phyloP scores from a whole-genome alignment of 768 basidiomycete genomes.

The Agrocybe praecox region DNA sequence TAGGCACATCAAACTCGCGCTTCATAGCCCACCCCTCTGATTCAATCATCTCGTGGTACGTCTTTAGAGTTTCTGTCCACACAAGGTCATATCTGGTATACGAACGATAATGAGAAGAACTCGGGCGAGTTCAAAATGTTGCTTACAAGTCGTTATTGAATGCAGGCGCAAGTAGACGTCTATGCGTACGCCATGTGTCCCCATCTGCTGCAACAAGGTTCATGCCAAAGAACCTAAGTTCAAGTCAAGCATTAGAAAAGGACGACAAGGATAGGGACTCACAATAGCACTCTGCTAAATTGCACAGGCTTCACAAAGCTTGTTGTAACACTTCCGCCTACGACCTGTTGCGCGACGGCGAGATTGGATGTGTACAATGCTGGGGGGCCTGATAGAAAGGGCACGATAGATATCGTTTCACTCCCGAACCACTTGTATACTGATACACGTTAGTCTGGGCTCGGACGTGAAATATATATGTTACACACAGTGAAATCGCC shows the following conservation, averaged over 20 bases:
- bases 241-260: not conserved
- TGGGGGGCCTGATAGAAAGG: conserved; percentile 38
- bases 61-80: conserved; percentile 38
- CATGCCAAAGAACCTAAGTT: conserved; percentile 43
- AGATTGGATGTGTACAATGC: conserved; percentile 45
- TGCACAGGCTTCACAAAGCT: conserved; percentile 41
- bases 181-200: conserved; percentile 47
- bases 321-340: conserved; percentile 37
- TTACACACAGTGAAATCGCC: conserved; percentile 34
- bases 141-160: conserved; percentile 43
- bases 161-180: conserved; percentile 44
- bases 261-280: conserved; percentile 10
- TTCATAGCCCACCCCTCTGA: conserved; percentile 36
- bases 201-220: conserved; percentile 48
- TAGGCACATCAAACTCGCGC: conserved; percentile 27
- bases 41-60: conserved; percentile 40
- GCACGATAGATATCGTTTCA: conserved; percentile 43
- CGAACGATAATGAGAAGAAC: not conserved
- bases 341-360: conserved; percentile 47
- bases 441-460: conserved; percentile 10
- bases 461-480: not conserved
- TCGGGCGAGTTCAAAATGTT: conserved; percentile 22
- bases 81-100: conserved; percentile 39
- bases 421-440: conserved; percentile 37
- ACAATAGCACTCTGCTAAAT: conserved; percentile 34